Base-by-base conservation (phyloP, 305 asterid genomes). In the Solanum hybrid region DNA sequence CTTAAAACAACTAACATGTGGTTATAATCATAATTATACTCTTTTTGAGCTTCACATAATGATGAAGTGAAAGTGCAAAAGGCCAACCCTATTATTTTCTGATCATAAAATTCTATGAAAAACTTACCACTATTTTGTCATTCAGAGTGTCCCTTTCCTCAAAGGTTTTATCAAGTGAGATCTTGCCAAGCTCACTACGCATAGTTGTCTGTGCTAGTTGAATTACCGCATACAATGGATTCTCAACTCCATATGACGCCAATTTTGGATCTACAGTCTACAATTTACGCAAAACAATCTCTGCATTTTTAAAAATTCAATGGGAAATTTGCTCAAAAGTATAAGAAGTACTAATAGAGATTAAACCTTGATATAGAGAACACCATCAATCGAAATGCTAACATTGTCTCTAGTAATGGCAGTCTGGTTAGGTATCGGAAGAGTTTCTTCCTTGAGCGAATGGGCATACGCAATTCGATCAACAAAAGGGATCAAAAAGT, bases 351-450 rank as follows among this genome's bases (percentile, higher is more conserved):
- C n/a, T n/a, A n/a, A n/a, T n/a, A n/a, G n/a, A n/a, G 39, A 83
- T 46, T 42, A 87, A 69, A 92, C 99, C 95, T 97, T 96, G 76
- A 96, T 96, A 88, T 97, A 97, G 83, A 97, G 97, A 74, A 97
- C 95, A 16, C 99, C 99, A 16, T 96, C 99, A 37, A 96, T 94
- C 22, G 69, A 87, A 79, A 97, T 95, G 93, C 95, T 93, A 92
- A 97, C 99, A 91, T 96, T 97, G 89, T 97, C 99, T 93, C 95
- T 96, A n/a, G 99, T 96, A 80, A 96, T 96, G 87, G 99, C 98
- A 86, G 96, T 91, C 91, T 96, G 99, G 81, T 95, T 95, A 3
- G 95, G 95, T 64, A 95, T 93, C 4, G 96, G 95, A 89, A 96
- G 94, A 5, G 99, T 97, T 90, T 96, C 98, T 90, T 97, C 99